These are phyloP conservation scores for Cyberlindnera nakhonratchasimensis DNA, from an alignment of 805 yeast genomes.

Conservation along the genomic window DNA sequence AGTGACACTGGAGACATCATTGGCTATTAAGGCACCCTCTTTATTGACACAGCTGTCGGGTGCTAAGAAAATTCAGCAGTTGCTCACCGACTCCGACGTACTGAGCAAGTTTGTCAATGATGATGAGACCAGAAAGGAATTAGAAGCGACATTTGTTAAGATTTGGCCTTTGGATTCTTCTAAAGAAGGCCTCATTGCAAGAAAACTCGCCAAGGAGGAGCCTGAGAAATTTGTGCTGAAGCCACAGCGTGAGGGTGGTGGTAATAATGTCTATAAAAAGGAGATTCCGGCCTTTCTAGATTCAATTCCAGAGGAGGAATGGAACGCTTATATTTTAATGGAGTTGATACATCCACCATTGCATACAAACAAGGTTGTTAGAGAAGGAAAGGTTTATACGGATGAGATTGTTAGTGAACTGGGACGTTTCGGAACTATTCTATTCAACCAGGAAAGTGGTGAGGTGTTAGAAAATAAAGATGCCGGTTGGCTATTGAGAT, in stretches of 20 bases:
- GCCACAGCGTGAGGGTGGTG: conserved; percentile 99
- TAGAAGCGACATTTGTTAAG: conserved; percentile 65
- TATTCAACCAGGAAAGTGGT: conserved; percentile 66
- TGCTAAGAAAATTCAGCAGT: conserved; percentile 89
- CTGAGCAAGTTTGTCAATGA: conserved; percentile 46
- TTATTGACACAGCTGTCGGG: conserved; percentile 88
- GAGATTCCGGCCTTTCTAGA: conserved; percentile 76
- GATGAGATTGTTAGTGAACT: conserved; percentile 86
- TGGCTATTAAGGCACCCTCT: conserved; percentile 90
- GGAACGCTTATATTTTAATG: conserved; percentile 94
- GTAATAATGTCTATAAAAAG: conserved; percentile 85
- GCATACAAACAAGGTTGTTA: conserved; percentile 62
- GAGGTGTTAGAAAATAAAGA: conserved; percentile 57
- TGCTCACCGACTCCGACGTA: conserved; percentile 56
- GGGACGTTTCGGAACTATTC: conserved; percentile 82
- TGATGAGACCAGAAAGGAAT: conserved; percentile 17
- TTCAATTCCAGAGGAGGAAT: conserved; percentile 57
- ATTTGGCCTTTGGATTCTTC: conserved; percentile 84
- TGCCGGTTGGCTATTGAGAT: conserved; percentile 84
- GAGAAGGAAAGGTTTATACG: conserved; percentile 56
- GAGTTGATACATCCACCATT: conserved; percentile 82
- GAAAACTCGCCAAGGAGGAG: conserved; percentile 57
- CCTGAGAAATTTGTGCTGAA: conserved; percentile 81
- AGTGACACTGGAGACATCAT: conserved; percentile 61
- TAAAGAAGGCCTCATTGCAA: conserved; percentile 57